phyloP scores from a whole-genome alignment of 805 yeast genomes.

The Blastobotrys mokoenaii region DNA sequence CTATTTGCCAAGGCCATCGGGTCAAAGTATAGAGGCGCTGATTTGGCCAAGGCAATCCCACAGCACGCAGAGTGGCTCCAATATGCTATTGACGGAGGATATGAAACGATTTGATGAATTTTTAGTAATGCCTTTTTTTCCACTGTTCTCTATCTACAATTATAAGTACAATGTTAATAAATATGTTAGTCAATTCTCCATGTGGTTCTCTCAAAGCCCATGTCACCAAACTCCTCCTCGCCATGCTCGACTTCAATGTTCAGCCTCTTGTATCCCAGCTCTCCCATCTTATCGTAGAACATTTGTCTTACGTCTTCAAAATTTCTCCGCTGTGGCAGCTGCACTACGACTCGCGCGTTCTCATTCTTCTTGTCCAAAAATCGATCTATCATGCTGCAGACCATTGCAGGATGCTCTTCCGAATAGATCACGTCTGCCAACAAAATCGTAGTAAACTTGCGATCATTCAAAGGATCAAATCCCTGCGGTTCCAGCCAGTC shows the following conservation, averaged over 20 bases:
- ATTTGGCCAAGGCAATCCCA: neutral
- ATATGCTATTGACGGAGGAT: conserved; percentile 1
- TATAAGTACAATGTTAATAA: too few species aligned
- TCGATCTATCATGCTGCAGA: conserved; percentile 47
- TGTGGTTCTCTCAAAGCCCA: conserved; percentile 33
- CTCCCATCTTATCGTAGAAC: conserved; percentile 48
- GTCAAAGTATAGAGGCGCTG: neutral
- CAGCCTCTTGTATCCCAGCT: conserved; percentile 26
- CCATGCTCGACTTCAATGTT: conserved; percentile 50
- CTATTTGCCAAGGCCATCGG: neutral
- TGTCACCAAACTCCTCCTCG: conserved; percentile 77
- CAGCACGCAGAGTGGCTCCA: neutral
- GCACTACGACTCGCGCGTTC: conserved; percentile 48
- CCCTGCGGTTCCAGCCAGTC: conserved; percentile 69
- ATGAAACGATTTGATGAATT: neutral
- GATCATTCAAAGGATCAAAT: conserved; percentile 18
- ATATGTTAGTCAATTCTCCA: neutral
- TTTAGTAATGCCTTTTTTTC: too few species aligned
- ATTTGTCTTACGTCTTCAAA: conserved; percentile 56
- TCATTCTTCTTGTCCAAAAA: conserved; percentile 32
- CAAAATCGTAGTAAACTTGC: conserved; percentile 48
- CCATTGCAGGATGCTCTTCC: conserved; percentile 66
- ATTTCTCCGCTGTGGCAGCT: conserved; percentile 64
- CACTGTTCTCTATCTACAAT: too few species aligned
- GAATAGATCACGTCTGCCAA: conserved; percentile 89